Base-by-base conservation (phyloP, 768 basidiomycete species). In the Pholiota conissans region DNA sequence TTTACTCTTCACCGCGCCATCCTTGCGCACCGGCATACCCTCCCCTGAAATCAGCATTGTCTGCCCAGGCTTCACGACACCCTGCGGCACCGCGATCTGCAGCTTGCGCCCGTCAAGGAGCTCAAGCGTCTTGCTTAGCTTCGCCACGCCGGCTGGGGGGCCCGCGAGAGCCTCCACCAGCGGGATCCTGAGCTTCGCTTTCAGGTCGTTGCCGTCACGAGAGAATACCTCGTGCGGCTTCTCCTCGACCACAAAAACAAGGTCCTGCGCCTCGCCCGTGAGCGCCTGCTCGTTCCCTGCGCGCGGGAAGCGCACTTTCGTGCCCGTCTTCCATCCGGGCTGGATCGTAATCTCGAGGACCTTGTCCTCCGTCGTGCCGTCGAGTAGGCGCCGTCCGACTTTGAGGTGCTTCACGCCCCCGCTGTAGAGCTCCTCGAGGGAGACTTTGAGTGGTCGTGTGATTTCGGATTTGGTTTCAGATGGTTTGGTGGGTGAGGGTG, bases 161-260 rank as follows among this genome's bases (percentile, higher is more conserved):
- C 90, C 90, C 0, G 87, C 73, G 20, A 98, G 75, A 1, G 95
- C 95, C 29, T 97, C 93, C 22, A 93, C 85, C 0, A 98, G 82
- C 11, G 93, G 80, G 52, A 98, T 74, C 61, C 80, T 76, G 39
- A 90, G 55, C 18, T 69, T 77, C 57, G 81, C 80, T 42, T 82
- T 67, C 46, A 98, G 82, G 69, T 97, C 87, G 73, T 96, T 90
- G 29, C 89, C 93, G 7, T 90, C 86, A 22, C 95, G 82, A 57
- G 76, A 81, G 73, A 92, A 97, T 16, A 78, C 70, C 0, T 80
- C 71, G 71, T 98, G 92, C 8, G 89, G 87, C 73, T 96, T 98
- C 74, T 98, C 94, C 71, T 97, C 95, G n/a, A 97, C 85, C 47
- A 96, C 85, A 68, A 99, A 98, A 29, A 95, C 95, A n/a, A 99